Evolutionary conservation across 2,329 filamentous ascomycete genomes (phyloP), one percentile per base, ranked within the genome.

Genomic region (Microsporum ferrugineum): DNA sequence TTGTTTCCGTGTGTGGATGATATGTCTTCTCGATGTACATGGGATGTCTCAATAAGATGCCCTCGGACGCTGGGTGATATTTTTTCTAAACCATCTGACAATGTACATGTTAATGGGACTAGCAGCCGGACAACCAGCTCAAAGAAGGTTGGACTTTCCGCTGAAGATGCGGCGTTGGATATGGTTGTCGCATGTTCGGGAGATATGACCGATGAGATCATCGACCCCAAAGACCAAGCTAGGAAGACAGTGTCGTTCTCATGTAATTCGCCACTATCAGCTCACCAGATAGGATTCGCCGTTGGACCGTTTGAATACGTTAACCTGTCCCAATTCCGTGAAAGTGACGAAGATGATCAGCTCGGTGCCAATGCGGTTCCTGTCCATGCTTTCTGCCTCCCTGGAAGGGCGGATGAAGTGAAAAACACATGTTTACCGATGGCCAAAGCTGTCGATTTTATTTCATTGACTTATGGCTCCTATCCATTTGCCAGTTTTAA

Each of bases 1-100:
- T 84, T 97, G 31, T 99, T 99, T 68, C 94, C 94, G 0, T 97
- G 94, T 71, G 81, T 97, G 59, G 94, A 99, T 71, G 88, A 95
- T 70, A 84, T 88, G 29, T 85, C 85, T 38, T 86, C 88, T 61
- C 83, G 90, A 61, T 92, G 87, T 69, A 85, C 86, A 8, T 99
- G 94, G 89, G 89, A 91, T 61, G 81, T 99, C 57, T 89, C 88
- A 1, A 86, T 99, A 69, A 90, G 87, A 62, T 92, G 87, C 67
- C 89, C 92, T 8, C 84, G 88, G 58, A 96, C 91, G 0, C 78
- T 99, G 0, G 91, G 91, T 3, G 91, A 96, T 76, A 88, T 77
- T 58, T 80, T 80, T 67, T 73, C 79, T 66, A 65, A 64, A 7
- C 69, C 73, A 58, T 59, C 63, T 5, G 65, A 68, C 2, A 62